Evolutionary conservation across 495 filamentous ascomycete genomes (phyloP).

Genomic region (Hypomontagnella submonticulosa): DNA sequence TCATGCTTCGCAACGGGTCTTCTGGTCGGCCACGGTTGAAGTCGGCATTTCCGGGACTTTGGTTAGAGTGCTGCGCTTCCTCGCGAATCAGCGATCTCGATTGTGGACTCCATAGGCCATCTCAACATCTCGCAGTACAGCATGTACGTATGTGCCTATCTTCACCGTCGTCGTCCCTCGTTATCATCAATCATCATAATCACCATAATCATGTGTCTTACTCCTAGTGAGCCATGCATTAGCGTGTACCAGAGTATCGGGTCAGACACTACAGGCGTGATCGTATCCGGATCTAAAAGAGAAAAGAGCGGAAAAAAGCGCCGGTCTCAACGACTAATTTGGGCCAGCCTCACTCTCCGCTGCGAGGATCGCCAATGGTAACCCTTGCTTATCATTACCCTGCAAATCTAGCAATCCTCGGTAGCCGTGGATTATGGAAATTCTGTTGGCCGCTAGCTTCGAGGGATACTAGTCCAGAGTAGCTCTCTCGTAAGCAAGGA

Average conservation of each 20-base stretch:
- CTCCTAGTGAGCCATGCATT: constrained; percentile 51
- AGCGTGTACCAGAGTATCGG: constrained; percentile 54
- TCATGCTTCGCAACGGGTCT: constrained; percentile 34
- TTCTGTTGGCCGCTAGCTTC: constrained; percentile 9
- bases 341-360: constrained; percentile 40
- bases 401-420: constrained; percentile 25
- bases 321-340: constrained; percentile 37
- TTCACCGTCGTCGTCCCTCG: constrained; percentile 18
- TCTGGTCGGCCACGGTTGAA: constrained; percentile 34
- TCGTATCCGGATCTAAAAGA: constrained; percentile 43
- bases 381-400: constrained; percentile 37
- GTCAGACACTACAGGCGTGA: constrained; percentile 48
- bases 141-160: constrained; percentile 24
- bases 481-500: constrained; percentile 20
- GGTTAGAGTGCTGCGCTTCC: constrained; percentile 23
- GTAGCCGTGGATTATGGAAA: constrained; percentile 15
- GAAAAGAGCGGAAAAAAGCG: constrained; percentile 38
- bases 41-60: constrained; percentile 37
- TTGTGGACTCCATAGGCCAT: constrained; percentile 13
- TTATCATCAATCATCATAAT: constrained; percentile 20
- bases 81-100: constrained; percentile 31
- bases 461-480: background rate
- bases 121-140: constrained; percentile 41
- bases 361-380: constrained; percentile 35
- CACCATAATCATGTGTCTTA: constrained; percentile 45